Evolutionary conservation across 257 asterid species (phyloP).

Genomic region (Gentiana straminea): DNA sequence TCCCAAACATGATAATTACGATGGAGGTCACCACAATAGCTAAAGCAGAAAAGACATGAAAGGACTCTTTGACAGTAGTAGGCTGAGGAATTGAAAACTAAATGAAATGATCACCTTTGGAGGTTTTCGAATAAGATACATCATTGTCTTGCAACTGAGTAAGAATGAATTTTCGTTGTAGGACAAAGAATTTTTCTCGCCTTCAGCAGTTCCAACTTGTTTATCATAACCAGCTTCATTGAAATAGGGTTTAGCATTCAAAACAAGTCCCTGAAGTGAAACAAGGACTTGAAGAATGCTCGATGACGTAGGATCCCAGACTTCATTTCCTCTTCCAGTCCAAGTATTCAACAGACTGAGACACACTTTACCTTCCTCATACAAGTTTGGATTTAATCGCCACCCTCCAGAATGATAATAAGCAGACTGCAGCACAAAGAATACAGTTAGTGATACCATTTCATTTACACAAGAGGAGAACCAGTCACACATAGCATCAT

Average conservation of each 20-base stretch:
- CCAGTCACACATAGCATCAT: too few relatives aligned
- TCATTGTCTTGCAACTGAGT: slow-evolving; percentile 94
- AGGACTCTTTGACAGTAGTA: too few relatives aligned
- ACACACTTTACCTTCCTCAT: slow-evolving; percentile 99
- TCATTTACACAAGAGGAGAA: too few relatives aligned
- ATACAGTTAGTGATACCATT: background rate
- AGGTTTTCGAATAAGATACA: slow-evolving; percentile 81
- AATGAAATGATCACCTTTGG: slow-evolving; percentile 56
- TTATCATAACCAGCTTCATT: slow-evolving; percentile 98
- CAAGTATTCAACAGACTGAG: slow-evolving; percentile 98
- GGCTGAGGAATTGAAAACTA: too few relatives aligned
- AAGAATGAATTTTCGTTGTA: slow-evolving; percentile 94
- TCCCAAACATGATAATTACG: background rate
- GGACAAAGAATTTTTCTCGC: slow-evolving; percentile 89
- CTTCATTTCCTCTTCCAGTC: slow-evolving; percentile 98
- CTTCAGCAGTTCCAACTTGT: slow-evolving; percentile 98
- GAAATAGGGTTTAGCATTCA: slow-evolving; percentile 87
- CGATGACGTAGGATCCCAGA: slow-evolving; percentile 93
- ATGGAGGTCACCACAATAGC: slow-evolving; percentile 1
- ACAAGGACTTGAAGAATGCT: slow-evolving; percentile 98
- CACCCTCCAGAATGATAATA: slow-evolving; percentile 99
- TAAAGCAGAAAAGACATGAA: background rate
- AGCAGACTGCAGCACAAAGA: slow-evolving; percentile 50
- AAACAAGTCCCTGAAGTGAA: slow-evolving; percentile 95
- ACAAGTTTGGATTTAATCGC: slow-evolving; percentile 96